Evolutionary conservation across 2,329 filamentous ascomycete genomes (phyloP), one percentile per base, ranked within the genome.

Genomic region (Penicillium sumatraense): DNA sequence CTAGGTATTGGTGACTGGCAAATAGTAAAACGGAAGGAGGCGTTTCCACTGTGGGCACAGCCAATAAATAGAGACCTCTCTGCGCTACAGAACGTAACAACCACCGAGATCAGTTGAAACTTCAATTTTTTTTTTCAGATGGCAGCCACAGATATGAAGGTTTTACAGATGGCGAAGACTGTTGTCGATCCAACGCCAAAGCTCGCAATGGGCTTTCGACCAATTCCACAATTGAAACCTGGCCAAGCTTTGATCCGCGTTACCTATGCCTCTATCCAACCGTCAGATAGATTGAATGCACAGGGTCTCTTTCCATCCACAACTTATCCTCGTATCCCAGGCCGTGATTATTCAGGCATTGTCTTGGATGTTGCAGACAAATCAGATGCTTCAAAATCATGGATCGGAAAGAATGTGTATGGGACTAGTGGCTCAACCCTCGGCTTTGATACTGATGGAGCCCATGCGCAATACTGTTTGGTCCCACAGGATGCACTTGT

Each of bases 261-360:
- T 44, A 48, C 41, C 16, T 69, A 69, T 27, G 49, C 68, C 6
- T 63, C 63, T 31, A 64, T 72, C 24, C 60, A 70, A 21, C 68
- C 70, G 14, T 66, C 63, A 33, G 70, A 72, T 55, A 59, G 63
- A 42, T 62, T 70, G 16, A 74, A 74, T 49, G 57, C 60, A 3
- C 60, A 69, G 40, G 71, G 70, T n/a, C 56, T 59, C 9, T 72
- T 74, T 38, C 66, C 70, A 16, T 62, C 58, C 47, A 71, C 68
- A 2, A 65, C 60, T 1, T 68, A 57, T 14, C 64, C 64, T 2
- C 53, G 60, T 5, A 59, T 74, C 14, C 67, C 66, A 18, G 68
- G 72, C 40, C 68, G 68, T 14, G 71, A 74, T 52, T 72, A 68
- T 33, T 64, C 68, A 7, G 71, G 69, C 4, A 56, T 58, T 16